Base-by-base conservation (phyloP, 129 eudicot genomes). In the Scalesia atractyloides region DNA sequence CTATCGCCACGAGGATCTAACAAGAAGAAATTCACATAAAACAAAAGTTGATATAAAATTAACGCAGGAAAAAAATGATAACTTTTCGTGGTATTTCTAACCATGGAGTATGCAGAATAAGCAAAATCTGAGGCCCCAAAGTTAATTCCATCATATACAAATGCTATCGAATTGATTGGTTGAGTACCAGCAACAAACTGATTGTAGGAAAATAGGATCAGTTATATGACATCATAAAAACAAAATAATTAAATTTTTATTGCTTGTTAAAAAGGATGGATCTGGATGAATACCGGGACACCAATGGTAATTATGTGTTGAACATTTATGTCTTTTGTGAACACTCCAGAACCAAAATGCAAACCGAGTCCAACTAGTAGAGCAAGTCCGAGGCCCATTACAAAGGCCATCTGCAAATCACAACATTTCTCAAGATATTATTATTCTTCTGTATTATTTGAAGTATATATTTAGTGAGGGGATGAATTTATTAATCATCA, bases 101-200 rank as follows among this genome's bases (percentile, higher is more conserved):
- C 97, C 97, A 91, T 91, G 72, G 97, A 91, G 73, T 91, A 91
- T 6, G 97, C 96, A 66, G 97, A 86, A 65, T 84, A 88, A 18
- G 95, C 91, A 73, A 91, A 91, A 72, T 88, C 97, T 9, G 89
- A 85, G n/a, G 96, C 91, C 46, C 97, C 97, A 82, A 88, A 91
- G 65, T 91, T 91, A 26, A 91, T 83, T 12, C 97, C 97, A 17
- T 91, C 95, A 58, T 77, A 91, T 8, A 91, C 90, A 41, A 91
- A 88, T 30, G 97, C 91, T 16, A 88, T 64, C 5, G 96, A 84
- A 37, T 91, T 91, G 75, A 91, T 82, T 48, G 97, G 97, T 64
- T 91, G 97, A 37, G 97, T 91, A 33, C 79, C 97, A 30, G 97
- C 97, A 44, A 91, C 96, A 59, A 91, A 86, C 97, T 91, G 81